Percentiles rank a stretch among this genome's conserved stretches.
These are phyloP conservation scores for Aspergillus alliaceus DNA, from an alignment of 2,329 filamentous ascomycete species.

Conservation along the genomic window DNA sequence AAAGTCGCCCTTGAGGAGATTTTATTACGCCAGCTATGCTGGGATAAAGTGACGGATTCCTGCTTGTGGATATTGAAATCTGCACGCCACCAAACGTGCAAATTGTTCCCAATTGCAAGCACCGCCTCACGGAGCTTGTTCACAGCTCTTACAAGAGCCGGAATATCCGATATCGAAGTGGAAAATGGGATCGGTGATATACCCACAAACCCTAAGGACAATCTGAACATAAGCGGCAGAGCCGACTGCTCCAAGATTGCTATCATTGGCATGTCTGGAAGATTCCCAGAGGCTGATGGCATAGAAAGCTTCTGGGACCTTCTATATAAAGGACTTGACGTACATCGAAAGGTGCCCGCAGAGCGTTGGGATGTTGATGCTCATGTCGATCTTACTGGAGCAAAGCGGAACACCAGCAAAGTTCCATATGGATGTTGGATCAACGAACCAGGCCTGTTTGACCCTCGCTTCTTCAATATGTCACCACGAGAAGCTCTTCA, in stretches of 20 bases:
- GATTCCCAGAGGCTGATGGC: conserved; percentile 73
- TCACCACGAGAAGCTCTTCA: conserved; percentile 77
- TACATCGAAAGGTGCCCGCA: conserved; percentile 60
- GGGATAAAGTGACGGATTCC: conserved; percentile 41
- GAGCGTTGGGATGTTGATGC: conserved; percentile 72
- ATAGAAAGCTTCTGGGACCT: conserved; percentile 74
- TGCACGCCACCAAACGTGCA: conserved; percentile 16
- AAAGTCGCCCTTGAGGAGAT: conserved; percentile 38
- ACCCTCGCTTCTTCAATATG: conserved; percentile 87
- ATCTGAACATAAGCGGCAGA: neutral
- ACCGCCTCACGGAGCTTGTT: conserved; percentile 34
- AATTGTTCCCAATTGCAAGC: conserved; percentile 31
- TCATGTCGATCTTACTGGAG: conserved; percentile 70
- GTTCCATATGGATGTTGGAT: conserved; percentile 76
- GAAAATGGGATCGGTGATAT: conserved; percentile 23
- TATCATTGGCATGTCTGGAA: conserved; percentile 79
- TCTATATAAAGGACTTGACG: conserved; percentile 71
- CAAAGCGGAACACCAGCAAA: conserved; percentile 73
- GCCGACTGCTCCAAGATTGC: conserved; percentile 64
- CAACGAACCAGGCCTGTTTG: conserved; percentile 73
- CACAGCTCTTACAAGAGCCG: conserved; percentile 30
- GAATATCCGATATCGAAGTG: conserved; percentile 20
- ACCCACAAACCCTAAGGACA: conserved; percentile 14
- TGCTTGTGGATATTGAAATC: conserved; percentile 26
- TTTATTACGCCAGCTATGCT: conserved; percentile 39